Conservation (phyloP, 345 rosid genomes). For the Corchorus capsularis region DNA sequence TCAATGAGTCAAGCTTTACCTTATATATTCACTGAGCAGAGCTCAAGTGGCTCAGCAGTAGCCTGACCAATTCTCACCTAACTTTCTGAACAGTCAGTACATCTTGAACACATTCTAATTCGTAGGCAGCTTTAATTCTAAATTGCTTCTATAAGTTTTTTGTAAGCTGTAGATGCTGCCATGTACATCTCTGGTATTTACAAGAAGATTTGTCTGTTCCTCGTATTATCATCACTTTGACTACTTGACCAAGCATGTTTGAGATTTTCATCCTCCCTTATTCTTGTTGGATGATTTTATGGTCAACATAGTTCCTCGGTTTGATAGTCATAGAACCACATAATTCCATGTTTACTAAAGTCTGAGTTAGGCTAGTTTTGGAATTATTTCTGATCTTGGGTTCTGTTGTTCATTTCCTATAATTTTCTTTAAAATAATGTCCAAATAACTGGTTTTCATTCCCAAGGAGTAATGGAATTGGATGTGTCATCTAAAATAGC, state of each 20-base stretch:
- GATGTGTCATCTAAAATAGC: neutral
- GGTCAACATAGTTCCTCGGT: neutral
- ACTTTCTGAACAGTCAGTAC: neutral
- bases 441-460: too few relatives aligned
- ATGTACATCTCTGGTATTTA: neutral
- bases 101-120: neutral
- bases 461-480: neutral
- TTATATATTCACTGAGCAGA: neutral
- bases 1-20: neutral
- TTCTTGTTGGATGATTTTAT: neutral
- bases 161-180: slow-evolving; percentile 1
- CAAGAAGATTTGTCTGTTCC: neutral
- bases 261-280: neutral
- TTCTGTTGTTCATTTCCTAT: too few relatives aligned
- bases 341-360: neutral
- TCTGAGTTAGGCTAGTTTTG: too few relatives aligned
- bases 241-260: neutral
- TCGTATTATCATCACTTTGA: neutral
- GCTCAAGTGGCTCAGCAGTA: neutral
- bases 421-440: too few relatives aligned
- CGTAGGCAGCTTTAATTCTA: neutral
- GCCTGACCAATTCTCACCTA: neutral
- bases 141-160: neutral
- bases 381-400: too few relatives aligned
- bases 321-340: neutral